phyloP scores from a whole-genome alignment of 163 green algal genomes.

The Scenedesmus sp. region DNA sequence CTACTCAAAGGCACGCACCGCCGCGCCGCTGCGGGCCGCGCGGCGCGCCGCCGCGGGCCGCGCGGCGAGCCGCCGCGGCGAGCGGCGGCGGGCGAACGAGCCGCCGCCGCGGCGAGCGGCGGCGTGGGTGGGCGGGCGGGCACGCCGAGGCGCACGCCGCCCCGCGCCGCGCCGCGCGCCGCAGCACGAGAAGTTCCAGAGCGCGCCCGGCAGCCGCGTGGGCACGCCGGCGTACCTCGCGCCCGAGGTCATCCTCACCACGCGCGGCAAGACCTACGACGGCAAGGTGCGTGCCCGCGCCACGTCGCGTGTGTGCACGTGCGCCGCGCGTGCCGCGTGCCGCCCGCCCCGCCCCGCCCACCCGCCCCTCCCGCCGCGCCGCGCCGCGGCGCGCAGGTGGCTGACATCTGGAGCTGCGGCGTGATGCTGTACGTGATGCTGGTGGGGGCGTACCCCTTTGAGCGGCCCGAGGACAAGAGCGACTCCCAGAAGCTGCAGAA shows the following conservation, averaged over 20 bases:
- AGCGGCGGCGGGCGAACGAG: not conserved
- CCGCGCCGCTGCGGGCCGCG: not conserved
- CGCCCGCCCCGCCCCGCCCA: no score
- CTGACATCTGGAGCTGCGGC: slow-evolving; percentile 66
- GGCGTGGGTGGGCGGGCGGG: no score
- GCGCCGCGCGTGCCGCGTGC: no score
- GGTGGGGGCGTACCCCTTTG: slow-evolving; percentile 98
- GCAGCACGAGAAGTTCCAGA: slow-evolving; percentile 95
- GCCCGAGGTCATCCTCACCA: slow-evolving; percentile 94
- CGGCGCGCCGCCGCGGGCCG: not conserved
- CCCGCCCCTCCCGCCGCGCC: no score
- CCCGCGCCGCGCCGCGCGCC: not conserved
- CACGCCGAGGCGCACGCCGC: no score
- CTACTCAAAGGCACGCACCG: slow-evolving; percentile 61
- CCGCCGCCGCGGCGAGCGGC: no score
- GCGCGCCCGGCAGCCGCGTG: slow-evolving; percentile 84
- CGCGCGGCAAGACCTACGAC: slow-evolving; percentile 86
- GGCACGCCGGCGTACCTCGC: slow-evolving; percentile 95
- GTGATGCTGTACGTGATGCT: slow-evolving; percentile 99
- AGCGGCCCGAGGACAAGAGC: slow-evolving; percentile 96
- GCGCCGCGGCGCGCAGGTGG: slow-evolving; percentile 39
- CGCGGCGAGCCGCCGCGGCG: not conserved
- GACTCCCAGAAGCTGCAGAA: slow-evolving; percentile 97
- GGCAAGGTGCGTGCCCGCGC: slow-evolving; percentile 76
- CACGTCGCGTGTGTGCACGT: no score